A percentile compares a stretch with the other conserved stretches of the same genome.
Evolutionary conservation across 139 green algal species (phyloP).

Genomic region (Astrephomene gubernaculifera): DNA sequence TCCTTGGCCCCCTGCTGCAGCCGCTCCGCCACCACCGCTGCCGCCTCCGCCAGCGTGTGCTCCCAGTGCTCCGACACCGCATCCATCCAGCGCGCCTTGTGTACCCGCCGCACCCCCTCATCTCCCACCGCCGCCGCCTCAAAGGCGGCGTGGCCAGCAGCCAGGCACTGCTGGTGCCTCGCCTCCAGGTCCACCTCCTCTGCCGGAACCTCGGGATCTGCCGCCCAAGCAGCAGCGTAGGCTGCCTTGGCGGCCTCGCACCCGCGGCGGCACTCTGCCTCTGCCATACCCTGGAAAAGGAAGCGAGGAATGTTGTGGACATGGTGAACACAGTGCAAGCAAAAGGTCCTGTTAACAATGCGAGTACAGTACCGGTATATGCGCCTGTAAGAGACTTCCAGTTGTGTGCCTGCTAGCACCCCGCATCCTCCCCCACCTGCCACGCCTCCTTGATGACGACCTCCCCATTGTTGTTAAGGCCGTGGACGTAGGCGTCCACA

Average conservation of each 20-base stretch:
- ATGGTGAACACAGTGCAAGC: too few species aligned
- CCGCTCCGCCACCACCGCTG: conserved; percentile 54
- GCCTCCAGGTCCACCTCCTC: conserved; percentile 70
- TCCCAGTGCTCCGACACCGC: conserved; percentile 29
- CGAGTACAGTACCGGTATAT: too few species aligned
- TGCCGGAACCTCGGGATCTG: conserved; percentile 2
- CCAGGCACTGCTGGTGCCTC: conserved; percentile 70
- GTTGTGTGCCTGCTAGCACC: too few species aligned
- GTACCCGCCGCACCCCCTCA: conserved; percentile 42
- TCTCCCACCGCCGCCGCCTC: conserved; percentile 64
- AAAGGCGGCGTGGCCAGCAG: conserved; percentile 50
- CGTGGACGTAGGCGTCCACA: conserved; percentile 85
- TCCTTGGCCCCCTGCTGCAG: conserved; percentile 45
- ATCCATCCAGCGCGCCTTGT: conserved; percentile 40
- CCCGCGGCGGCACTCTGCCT: conserved; percentile 84
- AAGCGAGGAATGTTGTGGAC: too few species aligned
- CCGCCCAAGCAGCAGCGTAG: conserved; percentile 59
- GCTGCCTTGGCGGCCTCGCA: conserved; percentile 76
- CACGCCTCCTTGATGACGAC: conserved; percentile 97
- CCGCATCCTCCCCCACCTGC: conserved; percentile 89
- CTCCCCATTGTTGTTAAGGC: conserved; percentile 96
- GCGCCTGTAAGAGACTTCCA: too few species aligned
- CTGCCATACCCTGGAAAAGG: conserved; percentile 87
- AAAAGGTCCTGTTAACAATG: too few species aligned
- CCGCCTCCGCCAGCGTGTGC: conserved; percentile 30